A percentile compares a stretch with the other conserved stretches of the same genome.
phyloP scores from a whole-genome alignment of 371 early-diverging fungal species.

The Mucor indicus region DNA sequence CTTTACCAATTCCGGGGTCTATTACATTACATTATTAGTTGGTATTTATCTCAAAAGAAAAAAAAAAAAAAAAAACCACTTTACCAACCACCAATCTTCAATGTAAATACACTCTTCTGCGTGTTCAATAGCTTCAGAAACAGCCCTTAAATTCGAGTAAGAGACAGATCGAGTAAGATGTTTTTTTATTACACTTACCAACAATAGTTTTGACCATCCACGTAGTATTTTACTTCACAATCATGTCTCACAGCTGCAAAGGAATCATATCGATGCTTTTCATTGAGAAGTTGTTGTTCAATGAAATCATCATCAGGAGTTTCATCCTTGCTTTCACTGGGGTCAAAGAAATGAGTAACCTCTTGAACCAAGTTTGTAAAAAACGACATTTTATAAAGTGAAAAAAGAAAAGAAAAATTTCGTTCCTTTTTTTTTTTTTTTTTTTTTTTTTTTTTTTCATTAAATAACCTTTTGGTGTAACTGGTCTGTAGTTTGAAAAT shows the following conservation, averaged over 20 bases:
- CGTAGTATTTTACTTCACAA: conserved; percentile 66
- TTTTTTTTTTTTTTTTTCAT: no score
- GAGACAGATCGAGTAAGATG: no score
- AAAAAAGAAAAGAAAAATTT: conserved; percentile 5
- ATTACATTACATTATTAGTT: no score
- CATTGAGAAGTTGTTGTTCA: conserved; percentile 20
- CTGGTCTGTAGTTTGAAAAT: no score
- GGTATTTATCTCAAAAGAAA: background rate
- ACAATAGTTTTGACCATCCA: conserved; percentile 87
- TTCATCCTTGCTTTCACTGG: background rate
- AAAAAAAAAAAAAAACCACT: background rate
- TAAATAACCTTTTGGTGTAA: no score
- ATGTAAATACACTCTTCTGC: conserved; percentile 82
- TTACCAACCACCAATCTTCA: conserved; percentile 91
- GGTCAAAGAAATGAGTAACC: conserved; percentile 27
- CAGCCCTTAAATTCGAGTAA: conserved; percentile 36
- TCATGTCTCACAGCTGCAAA: conserved; percentile 80
- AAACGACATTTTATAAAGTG: conserved; percentile 19
- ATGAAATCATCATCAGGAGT: conserved; percentile 26
- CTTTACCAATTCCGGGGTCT: conserved; percentile 53
- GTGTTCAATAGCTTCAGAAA: conserved; percentile 74
- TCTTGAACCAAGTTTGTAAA: conserved; percentile 24
- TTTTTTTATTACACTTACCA: conserved; percentile 22
- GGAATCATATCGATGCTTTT: conserved; percentile 70
- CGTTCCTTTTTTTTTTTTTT: no score